These are phyloP conservation scores for Trichomonas vaginalis DNA, from an alignment of 208 protist genomes.

Conservation along the genomic window DNA sequence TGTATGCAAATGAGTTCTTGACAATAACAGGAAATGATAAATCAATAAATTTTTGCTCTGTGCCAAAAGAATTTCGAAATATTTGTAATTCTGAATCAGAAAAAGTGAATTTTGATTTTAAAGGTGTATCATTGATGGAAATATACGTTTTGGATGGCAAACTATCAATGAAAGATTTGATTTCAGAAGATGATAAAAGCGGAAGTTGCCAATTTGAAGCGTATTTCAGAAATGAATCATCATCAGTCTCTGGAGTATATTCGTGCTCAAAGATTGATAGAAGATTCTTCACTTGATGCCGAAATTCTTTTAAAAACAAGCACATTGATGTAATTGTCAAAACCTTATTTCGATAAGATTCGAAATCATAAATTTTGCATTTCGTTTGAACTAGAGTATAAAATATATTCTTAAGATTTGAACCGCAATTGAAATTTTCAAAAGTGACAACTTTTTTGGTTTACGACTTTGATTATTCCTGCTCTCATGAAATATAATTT, in stretches of 20 bases:
- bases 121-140: background rate
- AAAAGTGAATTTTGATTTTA: background rate
- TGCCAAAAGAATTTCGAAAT: background rate
- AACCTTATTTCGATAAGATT: background rate
- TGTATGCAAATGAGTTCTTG: background rate
- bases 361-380: background rate
- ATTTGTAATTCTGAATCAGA: background rate
- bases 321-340: no score
- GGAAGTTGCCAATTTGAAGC: background rate
- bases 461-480: no score
- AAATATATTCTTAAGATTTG: no score
- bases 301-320: background rate
- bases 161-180: background rate
- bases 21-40: background rate
- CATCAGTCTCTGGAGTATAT: background rate
- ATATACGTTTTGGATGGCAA: background rate
- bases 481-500: no score
- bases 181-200: background rate
- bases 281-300: background rate
- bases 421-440: no score
- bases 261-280: background rate
- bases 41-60: background rate
- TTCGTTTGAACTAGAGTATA: background rate
- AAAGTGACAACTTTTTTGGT: no score
- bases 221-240: background rate